Base-by-base conservation (phyloP, 176 grass and related monocot genomes). In the Oryza meridionalis region DNA sequence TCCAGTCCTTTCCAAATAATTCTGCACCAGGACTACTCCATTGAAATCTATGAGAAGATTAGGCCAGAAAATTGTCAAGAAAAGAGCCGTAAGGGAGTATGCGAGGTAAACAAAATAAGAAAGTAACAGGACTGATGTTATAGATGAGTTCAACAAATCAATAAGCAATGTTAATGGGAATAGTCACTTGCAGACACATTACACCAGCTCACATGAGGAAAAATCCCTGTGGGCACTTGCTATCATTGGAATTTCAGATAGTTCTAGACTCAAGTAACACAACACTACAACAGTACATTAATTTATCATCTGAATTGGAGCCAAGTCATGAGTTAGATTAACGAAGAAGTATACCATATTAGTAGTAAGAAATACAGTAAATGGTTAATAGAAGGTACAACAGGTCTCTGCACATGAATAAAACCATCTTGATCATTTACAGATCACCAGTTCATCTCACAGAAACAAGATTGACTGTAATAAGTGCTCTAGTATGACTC, bases 1-100 rank as follows among this genome's bases (percentile, higher is more conserved):
- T 68, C 91, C 93, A 73, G 91, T 99, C 86, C 97, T 90, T 88
- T 99, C 89, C 88, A 99, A 86, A 85, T 99, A 94, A 92, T 99
- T 99, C 77, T 96, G 90, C 64, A 99, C 97, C 76, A 99, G 86
- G 59, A 96, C 86, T 42, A 96, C 93, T 72, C 97, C 97, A 91
- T 99, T 99, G 88, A 99, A 99, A 89, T 99, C 97, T 99, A 84
- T 65, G 46, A 25, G 62, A 90, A 42, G 26, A 58, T 77, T 78
- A 47, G 27, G 32, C 33, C 67, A 83, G 68, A 40, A 77, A 77
- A 69, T 59, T 16, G 2, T 62, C 49, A 69, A 74, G 4, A 35
- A 76, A 77, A 86, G 70, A 70, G n/a, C n/a, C 78, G 9, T 77
- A 81, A 45, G 4, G 49, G 7, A 22, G 35, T 15, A 69, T 49